These are phyloP conservation scores for Eucalyptus cladocalyx DNA, from an alignment of 345 rosid species.

Conservation along the genomic window DNA sequence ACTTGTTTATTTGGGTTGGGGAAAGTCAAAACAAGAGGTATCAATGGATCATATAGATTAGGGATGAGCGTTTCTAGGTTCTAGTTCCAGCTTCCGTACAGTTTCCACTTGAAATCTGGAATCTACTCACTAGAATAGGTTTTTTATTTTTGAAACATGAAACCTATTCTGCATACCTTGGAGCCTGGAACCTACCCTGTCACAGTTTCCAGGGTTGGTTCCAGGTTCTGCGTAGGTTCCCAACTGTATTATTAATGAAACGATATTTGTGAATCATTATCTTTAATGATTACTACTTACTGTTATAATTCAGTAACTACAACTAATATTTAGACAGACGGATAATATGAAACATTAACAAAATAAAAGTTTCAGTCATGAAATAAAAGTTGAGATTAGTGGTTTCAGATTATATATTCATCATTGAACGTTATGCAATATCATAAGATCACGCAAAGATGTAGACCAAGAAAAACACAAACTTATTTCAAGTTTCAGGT, in stretches of 20 bases:
- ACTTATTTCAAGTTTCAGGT: background rate
- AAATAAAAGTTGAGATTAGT: background rate
- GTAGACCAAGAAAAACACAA: background rate
- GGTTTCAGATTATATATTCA: background rate
- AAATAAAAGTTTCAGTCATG: too few species aligned
- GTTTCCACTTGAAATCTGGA: background rate
- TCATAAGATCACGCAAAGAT: background rate
- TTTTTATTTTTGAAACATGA: background rate
- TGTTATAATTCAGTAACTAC: too few species aligned
- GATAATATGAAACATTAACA: background rate
- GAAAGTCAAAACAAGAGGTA: background rate
- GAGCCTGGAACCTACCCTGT: background rate
- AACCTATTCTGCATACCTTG: too few species aligned
- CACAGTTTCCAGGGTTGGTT: background rate
- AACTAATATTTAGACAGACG: background rate
- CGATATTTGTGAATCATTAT: too few species aligned
- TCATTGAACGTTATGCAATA: background rate
- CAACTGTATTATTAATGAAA: background rate
- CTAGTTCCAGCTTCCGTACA: too few species aligned
- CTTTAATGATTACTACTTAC: too few species aligned
- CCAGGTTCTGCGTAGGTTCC: background rate
- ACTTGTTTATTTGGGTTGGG: background rate
- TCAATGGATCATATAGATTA: background rate
- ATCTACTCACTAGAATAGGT: background rate
- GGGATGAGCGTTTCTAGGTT: too few species aligned